Percentiles rank a stretch among this genome's conserved stretches.
Conservation (phyloP, 345 rosid genomes). For the Salix koriyanagi region DNA sequence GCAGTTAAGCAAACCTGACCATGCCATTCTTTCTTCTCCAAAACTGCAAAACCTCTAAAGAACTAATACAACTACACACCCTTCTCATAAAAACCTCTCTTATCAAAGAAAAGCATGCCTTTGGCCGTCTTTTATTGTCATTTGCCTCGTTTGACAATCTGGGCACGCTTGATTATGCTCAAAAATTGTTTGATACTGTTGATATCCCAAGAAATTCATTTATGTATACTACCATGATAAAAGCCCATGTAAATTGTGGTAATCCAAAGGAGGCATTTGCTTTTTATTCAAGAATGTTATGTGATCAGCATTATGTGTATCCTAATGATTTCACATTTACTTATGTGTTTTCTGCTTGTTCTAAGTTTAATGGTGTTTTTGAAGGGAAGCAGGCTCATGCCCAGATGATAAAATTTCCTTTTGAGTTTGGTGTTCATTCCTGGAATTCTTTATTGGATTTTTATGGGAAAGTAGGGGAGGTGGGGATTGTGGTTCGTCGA, state of each 20-base stretch:
- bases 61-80: conserved; percentile 16
- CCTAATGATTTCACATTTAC: conserved; percentile 25
- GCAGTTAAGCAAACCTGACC: conserved; percentile 6
- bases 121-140: conserved; percentile 19
- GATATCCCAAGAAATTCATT: conserved; percentile 12
- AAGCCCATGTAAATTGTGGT: conserved; percentile 10
- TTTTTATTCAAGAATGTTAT: conserved; percentile 13
- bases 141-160: conserved; percentile 7
- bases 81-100: conserved; percentile 21
- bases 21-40: conserved; percentile 17
- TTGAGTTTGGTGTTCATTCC: conserved; percentile 16
- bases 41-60: conserved; percentile 3
- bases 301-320: neutral
- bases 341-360: conserved; percentile 28
- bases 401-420: conserved; percentile 21
- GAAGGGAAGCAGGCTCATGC: conserved; percentile 31
- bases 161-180: conserved; percentile 12
- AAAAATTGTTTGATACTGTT: conserved; percentile 5
- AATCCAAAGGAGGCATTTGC: conserved; percentile 15
- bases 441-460: conserved; percentile 27
- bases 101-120: conserved; percentile 17
- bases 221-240: conserved; percentile 19
- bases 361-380: conserved; percentile 15
- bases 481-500: conserved; percentile 1
- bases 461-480: conserved; percentile 19